Base-by-base conservation (phyloP, 495 filamentous ascomycete genomes). In the Sporormia fimetaria region DNA sequence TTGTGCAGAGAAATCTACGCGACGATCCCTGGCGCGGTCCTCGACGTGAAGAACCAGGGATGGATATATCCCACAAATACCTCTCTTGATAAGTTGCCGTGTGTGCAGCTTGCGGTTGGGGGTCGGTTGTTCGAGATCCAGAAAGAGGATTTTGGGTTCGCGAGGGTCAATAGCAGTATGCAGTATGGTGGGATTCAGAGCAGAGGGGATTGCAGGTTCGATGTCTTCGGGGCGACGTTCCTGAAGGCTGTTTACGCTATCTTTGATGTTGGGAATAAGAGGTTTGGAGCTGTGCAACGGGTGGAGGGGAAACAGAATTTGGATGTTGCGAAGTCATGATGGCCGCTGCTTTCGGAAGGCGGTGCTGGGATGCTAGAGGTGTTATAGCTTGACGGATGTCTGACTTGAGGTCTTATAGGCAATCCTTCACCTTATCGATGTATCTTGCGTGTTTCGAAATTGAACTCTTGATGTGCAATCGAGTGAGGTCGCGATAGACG, bases 181-280 rank as follows among this genome's bases (percentile, higher is more conserved):
- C 66, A 71, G 44, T 88, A 83, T 56, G 83, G 81, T 10, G 80
- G 80, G 5, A 77, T 88, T 29, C 83, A 88, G 64, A 77, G 71
- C 12, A 67, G 81, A 24, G 82, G 82, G 9, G 56, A 61, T 38
- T 66, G 74, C 62, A 59, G 65, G 7, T 78, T 84, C 46, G 80
- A 88, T 56, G 81, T 88, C 36, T 62, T 85, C 14, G 83, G 83
- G 15, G 77, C 77, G 54, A 74, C 73, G 1, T 85, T 81, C 56
- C 59, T 87, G 59, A 83, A 82, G 67, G 73, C 69, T n/a, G 46
- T 42, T 37, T 37, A 48, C 24, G 51, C 81, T 76, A 70, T 88
- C 37, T 87, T 82, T 59, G 82, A 88, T 55, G 73, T 80, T 42
- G 81, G 83, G 33, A 78, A 83, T 49, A 64, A 51, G 51, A 74